These are phyloP conservation scores for Trametes pubescens DNA, from an alignment of 1,284 basidiomycete genomes.

Conservation along the genomic window DNA sequence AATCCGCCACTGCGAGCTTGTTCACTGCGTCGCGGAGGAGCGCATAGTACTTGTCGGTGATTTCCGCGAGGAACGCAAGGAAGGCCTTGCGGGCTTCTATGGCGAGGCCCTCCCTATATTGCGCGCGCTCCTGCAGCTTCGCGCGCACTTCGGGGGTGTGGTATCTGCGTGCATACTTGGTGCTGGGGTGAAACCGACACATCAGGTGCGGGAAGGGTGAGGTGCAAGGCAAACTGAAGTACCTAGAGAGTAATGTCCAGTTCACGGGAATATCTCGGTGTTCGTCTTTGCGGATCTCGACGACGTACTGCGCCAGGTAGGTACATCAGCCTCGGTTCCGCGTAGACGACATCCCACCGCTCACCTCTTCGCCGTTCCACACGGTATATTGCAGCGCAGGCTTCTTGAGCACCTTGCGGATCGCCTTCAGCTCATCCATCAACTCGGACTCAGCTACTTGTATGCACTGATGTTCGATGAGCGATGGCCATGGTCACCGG, in stretches of 20 bases:
- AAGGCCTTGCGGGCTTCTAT: constrained; percentile 76
- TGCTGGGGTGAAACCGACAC: constrained; percentile 52
- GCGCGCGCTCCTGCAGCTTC: constrained; percentile 79
- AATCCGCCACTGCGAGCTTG: constrained; percentile 85
- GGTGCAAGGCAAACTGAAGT: constrained; percentile 7
- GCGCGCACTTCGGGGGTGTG: constrained; percentile 78
- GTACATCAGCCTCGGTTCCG: not conserved
- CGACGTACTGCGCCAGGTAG: constrained; percentile 61
- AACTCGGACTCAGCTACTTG: constrained; percentile 77
- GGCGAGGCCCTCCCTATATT: constrained; percentile 79
- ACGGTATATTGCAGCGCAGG: constrained; percentile 82
- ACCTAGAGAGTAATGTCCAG: constrained; percentile 87
- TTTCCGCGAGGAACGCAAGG: constrained; percentile 72
- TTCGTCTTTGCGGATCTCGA: constrained; percentile 81
- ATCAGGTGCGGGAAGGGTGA: not conserved
- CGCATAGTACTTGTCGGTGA: constrained; percentile 72
- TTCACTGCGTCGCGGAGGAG: constrained; percentile 78
- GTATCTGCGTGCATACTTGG: constrained; percentile 82
- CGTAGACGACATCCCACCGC: constrained; percentile 23
- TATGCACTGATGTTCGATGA: constrained; percentile 53
- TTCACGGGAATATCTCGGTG: constrained; percentile 75
- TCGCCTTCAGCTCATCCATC: constrained; percentile 75
- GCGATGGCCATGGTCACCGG: not conserved
- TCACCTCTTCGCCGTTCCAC: constrained; percentile 76
- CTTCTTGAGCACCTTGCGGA: constrained; percentile 77